Evolutionary conservation across 371 early-diverging fungal species (phyloP).

Genomic region (Phascolomyces articulosus): DNA sequence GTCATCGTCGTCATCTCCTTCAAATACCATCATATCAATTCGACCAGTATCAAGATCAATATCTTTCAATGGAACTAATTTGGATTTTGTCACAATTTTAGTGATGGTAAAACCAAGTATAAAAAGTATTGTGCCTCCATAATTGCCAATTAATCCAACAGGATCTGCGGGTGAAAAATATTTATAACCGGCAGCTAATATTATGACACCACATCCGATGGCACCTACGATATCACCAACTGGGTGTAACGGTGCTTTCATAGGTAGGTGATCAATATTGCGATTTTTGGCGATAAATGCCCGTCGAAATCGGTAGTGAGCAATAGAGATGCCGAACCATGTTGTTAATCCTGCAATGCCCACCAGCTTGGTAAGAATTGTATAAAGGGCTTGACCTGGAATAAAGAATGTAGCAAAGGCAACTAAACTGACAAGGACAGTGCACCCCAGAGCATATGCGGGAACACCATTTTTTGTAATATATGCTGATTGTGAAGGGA

Average conservation of each 20-base stretch:
- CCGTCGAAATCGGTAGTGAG: constrained; percentile 84
- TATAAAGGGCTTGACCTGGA: constrained; percentile 37
- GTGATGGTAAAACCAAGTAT: constrained; percentile 27
- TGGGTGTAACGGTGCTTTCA: constrained; percentile 71
- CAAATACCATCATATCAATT: constrained; percentile 12
- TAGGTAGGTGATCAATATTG: constrained; percentile 66
- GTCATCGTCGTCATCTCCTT: too few species aligned
- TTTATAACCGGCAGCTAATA: constrained; percentile 32
- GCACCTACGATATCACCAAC: constrained; percentile 65
- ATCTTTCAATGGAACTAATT: constrained; percentile 37
- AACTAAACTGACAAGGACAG: constrained; percentile 57
- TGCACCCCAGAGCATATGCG: constrained; percentile 51
- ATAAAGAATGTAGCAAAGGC: constrained; percentile 56
- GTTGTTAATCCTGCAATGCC: constrained; percentile 51
- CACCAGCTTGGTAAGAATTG: constrained; percentile 30
- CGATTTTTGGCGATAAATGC: constrained; percentile 74
- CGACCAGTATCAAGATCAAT: constrained; percentile 49
- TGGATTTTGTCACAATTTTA: constrained; percentile 39
- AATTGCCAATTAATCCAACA: constrained; percentile 32
- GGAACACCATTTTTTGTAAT: constrained; percentile 68
- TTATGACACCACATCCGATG: constrained; percentile 45
- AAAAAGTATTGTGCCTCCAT: constrained; percentile 32
- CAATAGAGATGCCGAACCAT: constrained; percentile 77
- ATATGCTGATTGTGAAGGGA: constrained; percentile 39
- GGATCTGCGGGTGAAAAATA: constrained; percentile 41